Conservation (phyloP, 2,329 filamentous ascomycete species). For the Arthrobotrys pseudoclavata region DNA sequence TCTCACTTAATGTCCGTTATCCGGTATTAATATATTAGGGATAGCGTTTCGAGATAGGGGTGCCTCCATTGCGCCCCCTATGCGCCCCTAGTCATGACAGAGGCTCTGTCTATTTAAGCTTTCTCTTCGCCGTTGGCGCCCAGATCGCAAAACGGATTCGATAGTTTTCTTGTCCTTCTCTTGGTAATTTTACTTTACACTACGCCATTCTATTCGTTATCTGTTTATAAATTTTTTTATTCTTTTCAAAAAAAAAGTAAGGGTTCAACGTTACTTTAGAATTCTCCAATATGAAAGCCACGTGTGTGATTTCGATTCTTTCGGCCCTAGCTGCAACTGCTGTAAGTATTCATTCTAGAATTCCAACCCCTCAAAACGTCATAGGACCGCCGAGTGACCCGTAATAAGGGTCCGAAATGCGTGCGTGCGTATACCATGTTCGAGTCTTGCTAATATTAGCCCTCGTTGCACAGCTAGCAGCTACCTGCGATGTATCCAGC, state of each 20-base stretch:
- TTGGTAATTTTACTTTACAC: conserved; percentile 19
- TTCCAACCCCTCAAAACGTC: neutral
- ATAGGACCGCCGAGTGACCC: neutral
- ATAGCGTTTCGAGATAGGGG: conserved; percentile 15
- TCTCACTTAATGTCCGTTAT: conserved; percentile 4
- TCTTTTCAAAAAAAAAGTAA: neutral
- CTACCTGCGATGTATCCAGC: conserved; percentile 28
- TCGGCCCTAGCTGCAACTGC: conserved; percentile 8
- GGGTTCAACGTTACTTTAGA: neutral
- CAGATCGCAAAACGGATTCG: conserved; percentile 26
- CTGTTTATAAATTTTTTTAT: neutral
- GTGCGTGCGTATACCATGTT: neutral
- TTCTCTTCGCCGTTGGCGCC: conserved; percentile 37
- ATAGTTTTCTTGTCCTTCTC: conserved; percentile 19
- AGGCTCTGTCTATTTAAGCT: conserved; percentile 41
- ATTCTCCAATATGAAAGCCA: conserved; percentile 25
- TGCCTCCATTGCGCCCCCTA: conserved; percentile 28
- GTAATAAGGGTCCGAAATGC: neutral
- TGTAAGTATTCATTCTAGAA: conserved; percentile 14
- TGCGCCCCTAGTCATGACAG: conserved; percentile 24
- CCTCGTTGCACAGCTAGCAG: conserved; percentile 16
- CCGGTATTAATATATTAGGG: conserved; percentile 31
- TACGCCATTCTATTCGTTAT: neutral
- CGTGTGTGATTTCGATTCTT: conserved; percentile 21
- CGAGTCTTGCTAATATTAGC: conserved; percentile 10